phyloP scores from a whole-genome alignment of 805 yeast species.

The Tetrapisispora arboricola region DNA sequence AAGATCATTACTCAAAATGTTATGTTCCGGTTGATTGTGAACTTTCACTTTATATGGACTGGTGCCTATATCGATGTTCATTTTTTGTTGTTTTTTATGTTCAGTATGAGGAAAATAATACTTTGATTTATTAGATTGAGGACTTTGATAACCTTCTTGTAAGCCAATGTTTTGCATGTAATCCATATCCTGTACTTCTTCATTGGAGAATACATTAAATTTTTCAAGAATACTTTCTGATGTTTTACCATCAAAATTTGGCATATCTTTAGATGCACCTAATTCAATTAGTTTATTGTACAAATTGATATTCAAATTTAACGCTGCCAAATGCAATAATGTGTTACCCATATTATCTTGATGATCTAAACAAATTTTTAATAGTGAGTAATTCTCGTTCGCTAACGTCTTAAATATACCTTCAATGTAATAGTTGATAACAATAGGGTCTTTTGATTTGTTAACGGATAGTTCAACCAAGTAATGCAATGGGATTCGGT shows the following conservation, averaged over 20 bases:
- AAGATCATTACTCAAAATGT: not conserved
- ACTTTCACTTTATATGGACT: not conserved
- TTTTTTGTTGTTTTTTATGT: not conserved
- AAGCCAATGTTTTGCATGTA: not conserved
- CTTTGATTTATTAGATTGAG: slow-evolving; percentile 1
- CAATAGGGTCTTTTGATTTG: slow-evolving; percentile 38
- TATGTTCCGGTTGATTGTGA: not conserved
- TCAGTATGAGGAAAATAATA: not conserved
- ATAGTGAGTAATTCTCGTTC: slow-evolving; percentile 33
- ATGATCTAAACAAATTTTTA: slow-evolving; percentile 56
- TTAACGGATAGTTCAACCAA: slow-evolving; percentile 44
- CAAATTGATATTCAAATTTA: slow-evolving; percentile 25
- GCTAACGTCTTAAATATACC: slow-evolving; percentile 36
- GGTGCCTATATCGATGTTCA: not conserved
- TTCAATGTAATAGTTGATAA: slow-evolving; percentile 46
- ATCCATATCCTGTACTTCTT: not conserved
- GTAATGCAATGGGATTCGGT: slow-evolving; percentile 67
- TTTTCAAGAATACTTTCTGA: slow-evolving; percentile 23
- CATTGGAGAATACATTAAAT: slow-evolving; percentile 10
- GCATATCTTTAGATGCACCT: slow-evolving; percentile 25
- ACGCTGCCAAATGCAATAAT: slow-evolving; percentile 64
- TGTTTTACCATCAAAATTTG: slow-evolving; percentile 24
- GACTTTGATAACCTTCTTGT: slow-evolving; percentile 1
- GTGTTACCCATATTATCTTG: slow-evolving; percentile 81
- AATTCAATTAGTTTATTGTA: slow-evolving; percentile 25